A percentile compares a stretch with the other conserved stretches of the same genome.
Evolutionary conservation across 352 stramenopile species (phyloP).

Genomic region (Phytophthora pluvialis): DNA sequence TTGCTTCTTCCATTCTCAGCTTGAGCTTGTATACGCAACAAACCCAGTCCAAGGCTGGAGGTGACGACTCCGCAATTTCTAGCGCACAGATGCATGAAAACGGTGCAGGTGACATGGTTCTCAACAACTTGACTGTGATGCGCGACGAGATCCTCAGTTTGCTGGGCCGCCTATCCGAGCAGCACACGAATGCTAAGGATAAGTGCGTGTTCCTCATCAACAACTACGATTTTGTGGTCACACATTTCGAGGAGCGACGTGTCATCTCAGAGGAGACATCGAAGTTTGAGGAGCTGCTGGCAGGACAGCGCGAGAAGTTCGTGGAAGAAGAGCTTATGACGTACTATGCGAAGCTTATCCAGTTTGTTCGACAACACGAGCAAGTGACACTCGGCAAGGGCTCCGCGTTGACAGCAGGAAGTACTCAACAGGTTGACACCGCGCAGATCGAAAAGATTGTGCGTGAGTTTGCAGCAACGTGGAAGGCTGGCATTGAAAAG

Average conservation of each 20-base stretch:
- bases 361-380: constrained; percentile 97
- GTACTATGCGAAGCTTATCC: constrained; percentile 96
- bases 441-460: constrained; percentile 95
- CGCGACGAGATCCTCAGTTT: constrained; percentile 84
- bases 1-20: constrained; percentile 95
- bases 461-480: constrained; percentile 95
- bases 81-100: constrained; percentile 85
- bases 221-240: constrained; percentile 97
- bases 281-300: constrained; percentile 94
- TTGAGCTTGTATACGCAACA: constrained; percentile 85
- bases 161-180: constrained; percentile 88
- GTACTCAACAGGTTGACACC: constrained; percentile 76
- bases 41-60: constrained; percentile 19
- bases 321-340: constrained; percentile 95
- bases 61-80: constrained; percentile 50
- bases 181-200: constrained; percentile 94
- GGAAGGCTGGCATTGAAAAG: constrained; percentile 96
- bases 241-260: constrained; percentile 94
- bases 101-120: constrained; percentile 93
- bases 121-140: constrained; percentile 90
- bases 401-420: constrained; percentile 13
- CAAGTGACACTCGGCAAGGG: constrained; percentile 61
- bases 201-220: constrained; percentile 98
- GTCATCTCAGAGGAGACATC: constrained; percentile 95
- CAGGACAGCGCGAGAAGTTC: constrained; percentile 95